phyloP scores from a whole-genome alignment of 2,329 filamentous ascomycete genomes.

The Camillea tinctor region DNA sequence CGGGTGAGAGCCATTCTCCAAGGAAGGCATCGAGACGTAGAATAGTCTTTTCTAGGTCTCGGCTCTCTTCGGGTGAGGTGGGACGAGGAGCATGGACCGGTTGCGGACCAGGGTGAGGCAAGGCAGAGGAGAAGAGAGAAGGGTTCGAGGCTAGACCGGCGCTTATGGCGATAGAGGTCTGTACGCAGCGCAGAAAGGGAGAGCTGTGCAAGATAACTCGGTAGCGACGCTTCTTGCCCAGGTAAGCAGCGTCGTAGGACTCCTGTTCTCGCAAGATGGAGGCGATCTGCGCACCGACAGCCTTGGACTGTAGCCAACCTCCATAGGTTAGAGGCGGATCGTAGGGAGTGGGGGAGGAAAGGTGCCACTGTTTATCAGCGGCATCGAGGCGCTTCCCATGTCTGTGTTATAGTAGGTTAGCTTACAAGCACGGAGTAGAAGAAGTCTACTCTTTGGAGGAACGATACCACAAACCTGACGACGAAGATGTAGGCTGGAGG shows the following conservation, averaged over 20 bases:
- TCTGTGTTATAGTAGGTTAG: conserved; percentile 40
- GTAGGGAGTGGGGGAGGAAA: conserved; percentile 89
- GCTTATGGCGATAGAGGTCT: conserved; percentile 85
- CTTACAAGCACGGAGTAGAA: background rate
- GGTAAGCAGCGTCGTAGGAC: conserved; percentile 34
- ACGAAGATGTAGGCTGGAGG: conserved; percentile 51
- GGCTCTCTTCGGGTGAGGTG: conserved; percentile 7
- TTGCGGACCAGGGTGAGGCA: conserved; percentile 15
- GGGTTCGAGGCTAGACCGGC: conserved; percentile 73
- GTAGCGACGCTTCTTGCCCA: conserved; percentile 60
- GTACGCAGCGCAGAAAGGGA: conserved; percentile 89
- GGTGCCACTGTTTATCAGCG: conserved; percentile 92
- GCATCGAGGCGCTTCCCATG: conserved; percentile 94
- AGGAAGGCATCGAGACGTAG: conserved; percentile 89
- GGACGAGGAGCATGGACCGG: conserved; percentile 26
- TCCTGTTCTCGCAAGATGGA: conserved; percentile 61
- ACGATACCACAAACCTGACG: conserved; percentile 41
- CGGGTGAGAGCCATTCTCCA: conserved; percentile 90
- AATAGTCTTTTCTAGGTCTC: conserved; percentile 52
- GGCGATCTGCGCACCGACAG: conserved; percentile 81
- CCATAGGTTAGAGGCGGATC: conserved; percentile 93
- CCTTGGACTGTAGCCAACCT: conserved; percentile 84
- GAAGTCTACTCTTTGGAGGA: background rate
- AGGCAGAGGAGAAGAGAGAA: conserved; percentile 30
- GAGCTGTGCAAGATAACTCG: conserved; percentile 87